phyloP scores from a whole-genome alignment of 331 rosid species.

The Rhamnella rubrinervis region DNA sequence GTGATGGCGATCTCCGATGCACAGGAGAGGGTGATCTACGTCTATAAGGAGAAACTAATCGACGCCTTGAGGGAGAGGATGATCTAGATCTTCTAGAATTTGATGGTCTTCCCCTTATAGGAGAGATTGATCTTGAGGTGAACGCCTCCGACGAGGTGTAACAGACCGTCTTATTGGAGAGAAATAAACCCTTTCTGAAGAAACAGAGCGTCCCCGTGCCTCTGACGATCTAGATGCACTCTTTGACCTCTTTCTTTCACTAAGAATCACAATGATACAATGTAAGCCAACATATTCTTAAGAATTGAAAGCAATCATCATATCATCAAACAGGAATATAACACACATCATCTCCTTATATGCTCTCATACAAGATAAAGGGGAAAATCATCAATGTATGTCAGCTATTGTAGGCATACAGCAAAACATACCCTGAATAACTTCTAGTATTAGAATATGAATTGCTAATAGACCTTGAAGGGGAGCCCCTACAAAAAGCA shows the following conservation, averaged over 20 bases:
- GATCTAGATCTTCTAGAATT: slow-evolving; percentile 64
- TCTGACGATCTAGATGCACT: slow-evolving; percentile 65
- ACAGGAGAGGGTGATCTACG: slow-evolving; percentile 35
- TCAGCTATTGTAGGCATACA: slow-evolving; percentile 4
- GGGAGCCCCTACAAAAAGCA: slow-evolving; percentile 39
- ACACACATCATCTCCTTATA: background rate
- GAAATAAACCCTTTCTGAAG: slow-evolving; percentile 44
- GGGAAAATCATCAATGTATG: background rate
- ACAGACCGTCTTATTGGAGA: slow-evolving; percentile 53
- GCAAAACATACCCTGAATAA: slow-evolving; percentile 47
- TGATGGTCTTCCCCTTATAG: slow-evolving; percentile 34
- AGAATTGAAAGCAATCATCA: background rate
- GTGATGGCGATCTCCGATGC: slow-evolving; percentile 50
- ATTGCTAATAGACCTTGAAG: slow-evolving; percentile 57
- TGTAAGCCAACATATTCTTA: background rate
- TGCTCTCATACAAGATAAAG: too few species aligned
- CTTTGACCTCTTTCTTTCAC: slow-evolving; percentile 51
- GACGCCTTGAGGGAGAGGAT: slow-evolving; percentile 17
- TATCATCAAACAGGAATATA: background rate
- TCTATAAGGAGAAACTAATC: slow-evolving; percentile 29
- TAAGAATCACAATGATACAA: slow-evolving; percentile 3
- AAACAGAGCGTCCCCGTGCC: slow-evolving; percentile 45
- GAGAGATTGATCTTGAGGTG: slow-evolving; percentile 53
- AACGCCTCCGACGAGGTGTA: slow-evolving; percentile 57
- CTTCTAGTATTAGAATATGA: slow-evolving; percentile 56